Conservation (phyloP, 768 basidiomycete species). For the Trametes cubensis region DNA sequence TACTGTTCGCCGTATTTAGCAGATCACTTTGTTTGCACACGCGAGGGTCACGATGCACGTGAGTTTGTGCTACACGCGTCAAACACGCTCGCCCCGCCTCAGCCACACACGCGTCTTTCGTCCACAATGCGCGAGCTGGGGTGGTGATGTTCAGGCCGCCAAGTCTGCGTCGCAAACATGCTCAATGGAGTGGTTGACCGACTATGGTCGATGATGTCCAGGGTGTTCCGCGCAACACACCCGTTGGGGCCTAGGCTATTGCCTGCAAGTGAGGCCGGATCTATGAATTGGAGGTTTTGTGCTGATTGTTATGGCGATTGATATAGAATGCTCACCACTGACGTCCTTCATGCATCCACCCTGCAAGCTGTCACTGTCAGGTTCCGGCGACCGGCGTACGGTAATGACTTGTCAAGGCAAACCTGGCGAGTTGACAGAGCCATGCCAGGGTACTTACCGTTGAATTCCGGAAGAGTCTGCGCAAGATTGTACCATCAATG, state of each 20-base stretch:
- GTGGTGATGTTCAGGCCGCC: neutral
- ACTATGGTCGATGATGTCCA: no score
- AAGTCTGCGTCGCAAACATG: no score
- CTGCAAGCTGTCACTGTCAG: no score
- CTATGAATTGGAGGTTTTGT: no score
- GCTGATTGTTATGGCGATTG: constrained; percentile 14
- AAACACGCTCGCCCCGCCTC: neutral
- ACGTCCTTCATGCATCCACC: neutral
- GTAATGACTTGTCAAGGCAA: no score
- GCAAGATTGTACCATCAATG: no score
- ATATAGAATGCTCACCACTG: neutral
- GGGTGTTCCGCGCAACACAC: no score
- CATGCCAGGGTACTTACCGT: no score
- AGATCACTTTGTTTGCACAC: constrained; percentile 21
- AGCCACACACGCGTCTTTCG: constrained; percentile 2
- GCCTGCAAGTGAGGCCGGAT: neutral
- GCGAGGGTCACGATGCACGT: constrained; percentile 22
- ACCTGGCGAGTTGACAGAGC: no score
- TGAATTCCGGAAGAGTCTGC: no score
- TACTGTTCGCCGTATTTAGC: constrained; percentile 6
- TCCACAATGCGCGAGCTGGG: constrained; percentile 3
- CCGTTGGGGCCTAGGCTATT: neutral
- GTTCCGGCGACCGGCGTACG: no score
- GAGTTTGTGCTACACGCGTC: constrained; percentile 22
- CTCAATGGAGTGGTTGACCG: no score